phyloP scores from a whole-genome alignment of 1,284 basidiomycete genomes.

The Moesziomyces sp. region DNA sequence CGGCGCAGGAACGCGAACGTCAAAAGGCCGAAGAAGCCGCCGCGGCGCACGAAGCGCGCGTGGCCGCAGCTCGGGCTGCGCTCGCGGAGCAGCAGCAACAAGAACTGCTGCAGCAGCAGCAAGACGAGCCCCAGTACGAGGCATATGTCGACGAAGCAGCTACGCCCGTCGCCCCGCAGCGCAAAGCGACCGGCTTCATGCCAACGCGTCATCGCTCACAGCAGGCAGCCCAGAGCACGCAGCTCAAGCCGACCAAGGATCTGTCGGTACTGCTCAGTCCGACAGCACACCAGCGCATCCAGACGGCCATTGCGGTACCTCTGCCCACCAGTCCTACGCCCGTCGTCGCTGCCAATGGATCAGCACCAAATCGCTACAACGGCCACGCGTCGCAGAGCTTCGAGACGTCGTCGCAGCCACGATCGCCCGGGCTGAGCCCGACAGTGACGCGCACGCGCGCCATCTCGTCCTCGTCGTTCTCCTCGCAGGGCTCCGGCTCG shows the following conservation, averaged over 20 bases:
- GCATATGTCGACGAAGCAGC: conserved; percentile 16
- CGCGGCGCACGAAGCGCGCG: conserved; percentile 38
- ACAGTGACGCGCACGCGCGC: conserved; percentile 19
- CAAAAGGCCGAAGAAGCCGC: conserved; percentile 47
- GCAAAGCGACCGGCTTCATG: conserved; percentile 35
- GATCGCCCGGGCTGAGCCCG: conserved; percentile 31
- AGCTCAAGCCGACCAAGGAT: conserved; percentile 19
- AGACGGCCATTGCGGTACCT: conserved; percentile 34
- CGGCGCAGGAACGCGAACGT: conserved; percentile 46
- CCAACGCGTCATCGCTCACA: conserved; percentile 23
- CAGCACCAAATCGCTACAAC: conserved; percentile 14
- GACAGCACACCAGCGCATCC: conserved; percentile 27
- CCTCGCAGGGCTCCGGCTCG: conserved; percentile 35
- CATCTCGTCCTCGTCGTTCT: conserved; percentile 37
- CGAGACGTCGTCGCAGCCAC: conserved; percentile 16
- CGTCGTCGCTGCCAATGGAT: not conserved
- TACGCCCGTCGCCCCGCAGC: conserved; percentile 24
- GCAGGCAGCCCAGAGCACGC: not conserved
- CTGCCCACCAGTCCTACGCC: conserved; percentile 40
- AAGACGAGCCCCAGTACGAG: conserved; percentile 1
- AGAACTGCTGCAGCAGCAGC: conserved; percentile 11
- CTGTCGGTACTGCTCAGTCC: conserved; percentile 34
- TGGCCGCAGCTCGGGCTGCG: conserved; percentile 26
- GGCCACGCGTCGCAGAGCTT: conserved; percentile 17
- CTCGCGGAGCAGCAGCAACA: conserved; percentile 16